Base-by-base conservation (phyloP, 345 rosid species). In the Boechera retrofracta region DNA sequence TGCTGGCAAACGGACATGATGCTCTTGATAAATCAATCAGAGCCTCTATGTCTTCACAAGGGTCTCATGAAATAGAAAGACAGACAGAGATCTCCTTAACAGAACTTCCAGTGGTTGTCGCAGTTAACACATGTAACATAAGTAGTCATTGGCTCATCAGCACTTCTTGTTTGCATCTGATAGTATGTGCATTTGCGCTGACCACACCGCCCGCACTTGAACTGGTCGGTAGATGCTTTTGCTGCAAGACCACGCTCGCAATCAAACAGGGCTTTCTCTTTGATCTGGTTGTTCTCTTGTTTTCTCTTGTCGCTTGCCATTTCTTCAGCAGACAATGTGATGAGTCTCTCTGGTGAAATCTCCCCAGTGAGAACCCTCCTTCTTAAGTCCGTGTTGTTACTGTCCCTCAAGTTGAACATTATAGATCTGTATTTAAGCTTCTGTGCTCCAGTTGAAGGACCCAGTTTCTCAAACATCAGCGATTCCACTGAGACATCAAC, bases 121-220 rank as follows among this genome's bases (percentile, higher is more conserved):
- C 99, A 96, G 89, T 85, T 87, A 31, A 86, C 93, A 74, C 98
- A 93, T 1, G 98, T 96, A 18, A 96, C 99, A 51, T 88, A 96
- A 33, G 99, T 96, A 9, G 99, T 93, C 98, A 95, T 95, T 29
- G 99, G 99, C 83, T 95, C 99, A 82, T 96, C 99, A 4, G 99
- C 98, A 86, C 98, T 95, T 88, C 98, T 91, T 2, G 99, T 91
- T 82, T 95, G 99, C 99, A 95, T 86, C 82, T 95, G 99, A 86
- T 91, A 79, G 80, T 91, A 93, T 36, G 99, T 91, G 79, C 86
- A 81, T 77, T 95, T 87, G 13, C 96, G 85, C 84, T 95, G 94
- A 18, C 89, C 86, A 72, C 99, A 95, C 2, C 96, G 89, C 39
- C 90, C 89, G 2, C 97, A 86, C 85, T 85, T 87, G 75, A 93